Evolutionary conservation across 495 filamentous ascomycete species (phyloP).

Genomic region (Hapsidospora chrysogenum): DNA sequence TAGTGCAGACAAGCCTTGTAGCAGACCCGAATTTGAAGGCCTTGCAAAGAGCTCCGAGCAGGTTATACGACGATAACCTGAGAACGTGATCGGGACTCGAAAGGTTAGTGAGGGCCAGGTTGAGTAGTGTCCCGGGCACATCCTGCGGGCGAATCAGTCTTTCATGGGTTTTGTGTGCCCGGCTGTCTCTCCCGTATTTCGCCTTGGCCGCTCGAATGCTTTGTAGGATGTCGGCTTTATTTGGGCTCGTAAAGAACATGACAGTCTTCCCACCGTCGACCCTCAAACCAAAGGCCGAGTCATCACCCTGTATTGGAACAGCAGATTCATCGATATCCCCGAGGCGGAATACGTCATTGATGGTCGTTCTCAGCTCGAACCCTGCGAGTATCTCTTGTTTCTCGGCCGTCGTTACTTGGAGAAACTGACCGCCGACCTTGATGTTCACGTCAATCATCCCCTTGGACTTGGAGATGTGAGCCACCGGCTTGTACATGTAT

Average conservation of each 20-base stretch:
- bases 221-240: constrained; percentile 41
- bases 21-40: constrained; percentile 46
- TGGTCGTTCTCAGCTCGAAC: constrained; percentile 36
- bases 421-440: constrained; percentile 46
- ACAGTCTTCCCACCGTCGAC: constrained; percentile 50
- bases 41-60: constrained; percentile 42
- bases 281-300: constrained; percentile 48
- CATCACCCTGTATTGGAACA: constrained; percentile 43
- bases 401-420: constrained; percentile 49
- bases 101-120: constrained; percentile 47
- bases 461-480: constrained; percentile 43
- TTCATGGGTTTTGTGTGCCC: constrained; percentile 37
- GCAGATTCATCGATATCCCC: constrained; percentile 46
- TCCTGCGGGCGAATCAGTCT: constrained; percentile 47
- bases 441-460: constrained; percentile 49
- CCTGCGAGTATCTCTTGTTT: constrained; percentile 47
- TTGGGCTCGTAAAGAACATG: constrained; percentile 48
- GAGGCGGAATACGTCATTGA: constrained; percentile 51
- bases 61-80: constrained; percentile 43
- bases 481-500: constrained; percentile 48
- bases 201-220: constrained; percentile 40
- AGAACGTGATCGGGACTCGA: constrained; percentile 37
- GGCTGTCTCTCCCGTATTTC: constrained; percentile 41
- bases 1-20: constrained; percentile 38
- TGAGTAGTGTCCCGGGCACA: constrained; percentile 48